Base-by-base conservation (phyloP, 1,139 yeast species). In the Magnusiomyces suaveolens region DNA sequence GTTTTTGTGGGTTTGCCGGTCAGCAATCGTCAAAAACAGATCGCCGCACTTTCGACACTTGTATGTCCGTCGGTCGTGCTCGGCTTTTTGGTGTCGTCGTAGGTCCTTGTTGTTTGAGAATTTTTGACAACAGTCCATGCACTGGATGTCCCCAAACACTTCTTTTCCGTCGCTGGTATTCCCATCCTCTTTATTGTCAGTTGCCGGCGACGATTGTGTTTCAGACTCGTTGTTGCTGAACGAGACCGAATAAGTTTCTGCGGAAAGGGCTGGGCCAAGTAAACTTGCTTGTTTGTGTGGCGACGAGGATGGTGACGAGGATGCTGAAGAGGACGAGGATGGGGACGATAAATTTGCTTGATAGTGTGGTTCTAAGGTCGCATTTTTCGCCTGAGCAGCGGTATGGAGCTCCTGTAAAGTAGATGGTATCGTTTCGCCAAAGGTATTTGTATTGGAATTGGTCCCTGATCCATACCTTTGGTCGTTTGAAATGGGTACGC, bases 1-100 rank as follows among this genome's bases (percentile, higher is more conserved):
- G 56, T 64, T 64, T 49, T 64, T 64, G 59, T 64, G 67, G n/a
- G 67, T 64, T 51, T 64, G 67, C 3, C 67, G 59, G 50, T 64
- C 67, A 14, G 67, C 66, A 16, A 64, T 61, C 8, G 65, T 59
- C 8, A 54, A 52, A 56, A 64, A 64, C 51, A 63, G 60, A 53
- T 63, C 63, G 24, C 66, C 66, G 50, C 67, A 64, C 43, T 62
- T 63, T 21, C 66, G 63, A 50, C 67, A 64, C 56, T 63, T 62
- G 61, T 56, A 64, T 25, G 61, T 57, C 49, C 60, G 57, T 39
- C 59, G 54, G 44, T 59, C 61, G 54, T 64, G 67, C n/a, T 52
- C 54, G 38, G 51, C 52, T 52, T 64, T 64, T 33, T 60, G 60
- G 52, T 64, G 67, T 21, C 63, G 59, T 16, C 66, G 62, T 21